Conservation (phyloP, 257 asterid genomes). For the Fraxinus cuspidata region DNA sequence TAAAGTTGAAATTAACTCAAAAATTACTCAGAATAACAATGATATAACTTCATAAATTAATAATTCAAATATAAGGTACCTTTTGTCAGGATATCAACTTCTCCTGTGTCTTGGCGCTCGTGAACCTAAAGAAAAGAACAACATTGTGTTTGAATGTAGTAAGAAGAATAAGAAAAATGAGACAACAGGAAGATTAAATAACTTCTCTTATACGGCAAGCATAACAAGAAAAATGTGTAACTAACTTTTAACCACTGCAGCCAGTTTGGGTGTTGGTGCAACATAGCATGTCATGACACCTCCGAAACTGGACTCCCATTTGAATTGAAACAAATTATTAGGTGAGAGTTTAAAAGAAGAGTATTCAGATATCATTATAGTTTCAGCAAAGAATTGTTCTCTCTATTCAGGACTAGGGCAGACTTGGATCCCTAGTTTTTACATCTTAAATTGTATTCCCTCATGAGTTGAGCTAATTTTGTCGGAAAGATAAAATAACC, state of each 20-base stretch:
- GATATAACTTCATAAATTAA: not conserved
- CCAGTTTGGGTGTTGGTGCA: not conserved
- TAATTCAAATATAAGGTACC: slow-evolving; percentile 41
- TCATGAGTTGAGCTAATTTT: no score
- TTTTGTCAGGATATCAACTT: slow-evolving; percentile 95
- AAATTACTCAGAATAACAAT: slow-evolving; percentile 1
- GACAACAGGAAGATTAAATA: slow-evolving; percentile 9
- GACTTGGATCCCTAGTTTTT: not conserved
- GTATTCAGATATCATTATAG: not conserved
- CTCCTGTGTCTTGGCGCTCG: slow-evolving; percentile 84
- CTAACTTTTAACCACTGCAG: not conserved
- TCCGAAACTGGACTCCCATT: not conserved
- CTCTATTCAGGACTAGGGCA: not conserved
- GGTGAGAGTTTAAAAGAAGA: not conserved
- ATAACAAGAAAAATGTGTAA: not conserved
- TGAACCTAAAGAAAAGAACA: slow-evolving; percentile 69
- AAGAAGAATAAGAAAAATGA: not conserved
- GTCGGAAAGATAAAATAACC: not conserved
- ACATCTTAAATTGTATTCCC: not conserved
- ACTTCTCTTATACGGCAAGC: slow-evolving; percentile 7
- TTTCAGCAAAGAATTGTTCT: not conserved
- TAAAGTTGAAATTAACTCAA: slow-evolving; percentile 15
- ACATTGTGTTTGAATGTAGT: not conserved
- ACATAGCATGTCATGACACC: not conserved
- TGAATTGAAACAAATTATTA: not conserved